Conservation (phyloP, 2,329 filamentous ascomycete genomes). For the Xylariaceae sp. region DNA sequence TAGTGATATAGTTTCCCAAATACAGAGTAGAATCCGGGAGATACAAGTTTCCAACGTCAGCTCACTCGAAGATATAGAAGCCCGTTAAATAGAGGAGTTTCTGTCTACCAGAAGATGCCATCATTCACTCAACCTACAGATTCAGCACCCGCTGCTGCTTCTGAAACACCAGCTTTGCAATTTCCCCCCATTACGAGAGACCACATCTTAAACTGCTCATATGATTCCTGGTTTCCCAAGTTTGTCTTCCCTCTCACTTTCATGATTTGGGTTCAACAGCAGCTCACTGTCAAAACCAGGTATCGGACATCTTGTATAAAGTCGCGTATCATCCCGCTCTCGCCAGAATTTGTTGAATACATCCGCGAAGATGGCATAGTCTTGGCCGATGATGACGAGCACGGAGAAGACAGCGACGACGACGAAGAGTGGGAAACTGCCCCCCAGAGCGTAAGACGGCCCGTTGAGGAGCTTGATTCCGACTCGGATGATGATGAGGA, state of each 20-base stretch:
- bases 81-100: not conserved
- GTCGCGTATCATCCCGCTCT: slow-evolving; percentile 75
- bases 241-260: slow-evolving; percentile 33
- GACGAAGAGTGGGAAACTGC: slow-evolving; percentile 51
- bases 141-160: slow-evolving; percentile 16
- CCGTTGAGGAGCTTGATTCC: slow-evolving; percentile 40
- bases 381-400: slow-evolving; percentile 68
- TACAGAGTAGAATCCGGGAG: not conserved
- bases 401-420: slow-evolving; percentile 49
- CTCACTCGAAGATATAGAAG: not conserved
- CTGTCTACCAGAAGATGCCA: slow-evolving; percentile 20
- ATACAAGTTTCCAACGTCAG: not conserved
- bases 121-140: slow-evolving; percentile 15
- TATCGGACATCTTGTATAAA: slow-evolving; percentile 79
- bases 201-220: slow-evolving; percentile 92
- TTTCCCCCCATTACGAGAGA: slow-evolving; percentile 81
- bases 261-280: not conserved
- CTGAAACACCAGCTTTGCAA: slow-evolving; percentile 18
- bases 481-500: slow-evolving; percentile 49
- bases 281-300: slow-evolving; percentile 36
- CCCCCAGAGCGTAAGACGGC: slow-evolving; percentile 29
- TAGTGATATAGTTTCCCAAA: not conserved
- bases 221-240: slow-evolving; percentile 83
- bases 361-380: slow-evolving; percentile 90
- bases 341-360: slow-evolving; percentile 72